These are phyloP conservation scores for Stipa capillata DNA, from an alignment of 176 grass and related monocot species.

Conservation along the genomic window DNA sequence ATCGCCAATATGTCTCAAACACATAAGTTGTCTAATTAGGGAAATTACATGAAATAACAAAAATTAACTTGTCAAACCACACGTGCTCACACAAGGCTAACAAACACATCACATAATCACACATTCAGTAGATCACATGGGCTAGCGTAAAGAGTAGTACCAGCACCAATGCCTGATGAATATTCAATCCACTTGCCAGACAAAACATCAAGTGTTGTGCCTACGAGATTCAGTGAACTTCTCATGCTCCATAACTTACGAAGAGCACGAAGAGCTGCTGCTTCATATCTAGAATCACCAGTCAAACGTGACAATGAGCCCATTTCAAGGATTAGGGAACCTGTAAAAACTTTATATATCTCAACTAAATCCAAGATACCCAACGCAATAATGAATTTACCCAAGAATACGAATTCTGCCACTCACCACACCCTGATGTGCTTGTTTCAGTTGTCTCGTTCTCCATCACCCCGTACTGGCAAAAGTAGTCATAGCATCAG, in stretches of 20 bases:
- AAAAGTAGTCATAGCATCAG: conserved; percentile 30
- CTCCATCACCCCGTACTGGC: conserved; percentile 84
- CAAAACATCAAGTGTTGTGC: conserved; percentile 86
- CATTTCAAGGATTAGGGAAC: conserved; percentile 99
- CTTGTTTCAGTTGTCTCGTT: conserved; percentile 97
- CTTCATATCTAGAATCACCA: conserved; percentile 87
- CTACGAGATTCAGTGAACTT: conserved; percentile 95
- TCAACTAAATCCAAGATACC: conserved; percentile 22
- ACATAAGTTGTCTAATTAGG: not conserved
- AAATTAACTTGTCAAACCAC: not conserved
- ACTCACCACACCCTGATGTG: conserved; percentile 96
- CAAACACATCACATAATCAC: not conserved
- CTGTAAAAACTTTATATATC: conserved; percentile 22
- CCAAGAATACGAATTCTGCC: conserved; percentile 3
- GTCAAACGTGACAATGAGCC: conserved; percentile 79
- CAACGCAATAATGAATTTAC: conserved; percentile 4
- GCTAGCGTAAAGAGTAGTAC: conserved; percentile 46
- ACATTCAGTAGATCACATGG: not conserved
- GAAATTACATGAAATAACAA: not conserved
- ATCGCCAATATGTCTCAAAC: conserved; percentile 21
- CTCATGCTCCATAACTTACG: conserved; percentile 98
- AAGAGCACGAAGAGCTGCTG: conserved; percentile 79
- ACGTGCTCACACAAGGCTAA: not conserved
- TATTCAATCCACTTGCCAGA: conserved; percentile 94
- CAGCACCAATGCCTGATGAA: conserved; percentile 92